Percentiles rank a stretch among this genome's conserved stretches.
phyloP scores from a whole-genome alignment of 1,139 yeast species.

The Hansenula sp. region DNA sequence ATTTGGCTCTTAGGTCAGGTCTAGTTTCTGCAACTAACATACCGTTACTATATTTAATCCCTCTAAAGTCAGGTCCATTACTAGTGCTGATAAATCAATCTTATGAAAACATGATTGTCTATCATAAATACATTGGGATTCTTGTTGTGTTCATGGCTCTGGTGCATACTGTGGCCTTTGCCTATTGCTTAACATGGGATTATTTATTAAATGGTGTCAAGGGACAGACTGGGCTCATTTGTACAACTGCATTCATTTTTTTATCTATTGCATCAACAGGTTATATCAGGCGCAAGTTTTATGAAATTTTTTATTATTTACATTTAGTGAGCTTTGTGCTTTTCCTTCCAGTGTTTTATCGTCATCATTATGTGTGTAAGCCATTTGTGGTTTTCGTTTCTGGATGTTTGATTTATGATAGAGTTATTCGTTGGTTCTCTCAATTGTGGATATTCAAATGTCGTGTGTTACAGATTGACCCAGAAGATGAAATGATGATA shows the following conservation, averaged over 20 bases:
- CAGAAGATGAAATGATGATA: slow-evolving; percentile 6
- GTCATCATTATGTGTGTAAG: slow-evolving; percentile 21
- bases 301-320: slow-evolving; percentile 18
- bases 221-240: slow-evolving; percentile 14
- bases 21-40: slow-evolving; percentile 20
- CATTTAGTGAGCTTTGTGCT: slow-evolving; percentile 15
- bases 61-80: slow-evolving; percentile 21
- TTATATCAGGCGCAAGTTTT: slow-evolving; percentile 11
- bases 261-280: slow-evolving; percentile 13
- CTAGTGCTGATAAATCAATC: slow-evolving; percentile 13
- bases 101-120: slow-evolving; percentile 20
- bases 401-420: slow-evolving; percentile 13
- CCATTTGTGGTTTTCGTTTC: slow-evolving; percentile 16
- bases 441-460: slow-evolving; percentile 15
- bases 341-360: slow-evolving; percentile 19
- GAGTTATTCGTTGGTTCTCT: slow-evolving; percentile 12
- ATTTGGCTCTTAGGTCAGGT: slow-evolving; percentile 20
- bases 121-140: slow-evolving; percentile 20
- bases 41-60: slow-evolving; percentile 21
- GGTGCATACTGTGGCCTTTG: slow-evolving; percentile 15
- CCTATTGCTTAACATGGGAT: slow-evolving; percentile 16
- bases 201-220: slow-evolving; percentile 9
- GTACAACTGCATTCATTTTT: slow-evolving; percentile 8
- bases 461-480: slow-evolving; percentile 3
- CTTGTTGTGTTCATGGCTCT: slow-evolving; percentile 14